These are phyloP conservation scores for Secale cereale DNA, from an alignment of 176 grass and related monocot genomes.

Conservation along the genomic window DNA sequence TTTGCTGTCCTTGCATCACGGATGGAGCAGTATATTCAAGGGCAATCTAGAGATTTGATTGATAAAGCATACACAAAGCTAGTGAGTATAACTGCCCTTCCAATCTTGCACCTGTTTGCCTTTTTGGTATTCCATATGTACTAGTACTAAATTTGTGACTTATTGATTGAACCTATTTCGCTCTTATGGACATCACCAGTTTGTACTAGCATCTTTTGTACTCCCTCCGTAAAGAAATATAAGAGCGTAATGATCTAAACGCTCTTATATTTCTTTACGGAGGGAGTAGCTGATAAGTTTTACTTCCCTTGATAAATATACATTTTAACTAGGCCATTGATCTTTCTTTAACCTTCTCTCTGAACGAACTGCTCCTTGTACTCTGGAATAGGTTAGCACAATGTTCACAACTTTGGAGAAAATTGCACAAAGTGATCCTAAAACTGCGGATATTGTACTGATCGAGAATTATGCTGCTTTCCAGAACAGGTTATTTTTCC, in stretches of 20 bases:
- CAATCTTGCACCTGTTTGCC: background rate
- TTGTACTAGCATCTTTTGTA: slow-evolving; percentile 6
- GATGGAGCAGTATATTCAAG: slow-evolving; percentile 98
- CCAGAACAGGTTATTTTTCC: slow-evolving; percentile 74
- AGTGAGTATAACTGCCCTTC: slow-evolving; percentile 48
- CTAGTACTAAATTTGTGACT: background rate
- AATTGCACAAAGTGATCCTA: slow-evolving; percentile 86
- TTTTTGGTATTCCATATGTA: slow-evolving; percentile 22
- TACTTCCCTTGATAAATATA: background rate
- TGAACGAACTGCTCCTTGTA: slow-evolving; percentile 27
- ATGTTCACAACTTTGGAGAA: slow-evolving; percentile 97
- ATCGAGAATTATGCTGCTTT: slow-evolving; percentile 98
- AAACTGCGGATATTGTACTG: slow-evolving; percentile 73
- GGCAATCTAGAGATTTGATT: slow-evolving; percentile 94
- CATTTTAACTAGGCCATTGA: background rate
- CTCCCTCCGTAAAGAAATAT: too few relatives aligned
- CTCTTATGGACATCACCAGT: background rate
- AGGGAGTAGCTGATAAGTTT: background rate
- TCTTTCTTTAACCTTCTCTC: slow-evolving; percentile 2
- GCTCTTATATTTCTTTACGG: too few relatives aligned
- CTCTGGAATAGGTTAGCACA: slow-evolving; percentile 65
- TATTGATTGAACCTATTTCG: slow-evolving; percentile 20
- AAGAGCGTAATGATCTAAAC: too few relatives aligned
- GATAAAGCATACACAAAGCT: slow-evolving; percentile 96
- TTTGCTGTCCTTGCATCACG: slow-evolving; percentile 91